Base-by-base conservation (phyloP, 257 asterid genomes). In the Nicotiana otophora region DNA sequence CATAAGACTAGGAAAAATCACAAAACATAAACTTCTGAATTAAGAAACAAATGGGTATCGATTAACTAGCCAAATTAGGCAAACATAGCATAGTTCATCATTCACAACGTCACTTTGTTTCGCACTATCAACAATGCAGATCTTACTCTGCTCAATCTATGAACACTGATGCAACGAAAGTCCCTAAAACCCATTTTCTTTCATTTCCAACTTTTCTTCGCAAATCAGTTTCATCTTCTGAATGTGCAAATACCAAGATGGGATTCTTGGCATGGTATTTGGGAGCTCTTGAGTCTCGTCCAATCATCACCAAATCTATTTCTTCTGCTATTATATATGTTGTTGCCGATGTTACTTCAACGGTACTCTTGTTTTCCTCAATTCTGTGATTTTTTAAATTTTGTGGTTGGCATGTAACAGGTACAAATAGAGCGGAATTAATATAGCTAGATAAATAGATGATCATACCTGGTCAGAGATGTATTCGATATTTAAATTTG, bases 271-370 rank as follows among this genome's bases (percentile, higher is more conserved):
- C 84, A 14, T 95, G 99, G 97, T 95, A 95, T 77, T 87, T 95
- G 89, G 86, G 92, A 16, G 80, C 87, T 92, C 88, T 95, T 58
- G 92, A 92, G 9, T 79, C 88, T n/a, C 90, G 96, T 31, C 98
- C 99, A 5, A 85, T 93, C 78, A 16, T 91, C 67, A 95, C 99
- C 1, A 93, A 95, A 79, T 81, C 93, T 78, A 20, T 93, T 20
- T 92, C 99, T 17, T 78, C 96, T 9, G 90, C 92, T 51, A 17
- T 92, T 26, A 95, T 95, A 76, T 93, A 92, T 78, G 97, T 90
- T 5, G 95, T 90, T 14, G 97, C 99, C 39, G 99, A 95, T 82
- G 61, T 88, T 36, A 90, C 98, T 53, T 92, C 99, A 12, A 98
- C 93, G 97, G 98, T 88, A 75, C 58, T 82, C 78, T 53, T 31